Evolutionary conservation across 345 rosid genomes (phyloP).

Genomic region (Kernera saxatilis): DNA sequence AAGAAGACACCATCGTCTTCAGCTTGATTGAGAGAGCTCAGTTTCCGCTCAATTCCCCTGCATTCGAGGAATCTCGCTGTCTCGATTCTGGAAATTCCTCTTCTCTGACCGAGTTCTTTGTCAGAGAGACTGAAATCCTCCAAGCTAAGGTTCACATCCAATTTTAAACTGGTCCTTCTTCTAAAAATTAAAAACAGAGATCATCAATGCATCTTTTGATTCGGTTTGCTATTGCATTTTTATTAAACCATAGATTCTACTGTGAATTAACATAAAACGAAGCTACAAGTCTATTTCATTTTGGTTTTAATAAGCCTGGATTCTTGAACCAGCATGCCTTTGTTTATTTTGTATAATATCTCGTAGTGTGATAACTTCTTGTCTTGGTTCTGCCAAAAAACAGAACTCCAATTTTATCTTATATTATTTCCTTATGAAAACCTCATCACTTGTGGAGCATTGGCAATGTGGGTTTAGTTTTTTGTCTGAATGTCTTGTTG

Average conservation of each 20-base stretch:
- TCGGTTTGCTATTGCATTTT: not conserved
- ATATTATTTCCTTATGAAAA: too few relatives aligned
- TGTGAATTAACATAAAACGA: not conserved
- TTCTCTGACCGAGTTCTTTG: constrained; percentile 48
- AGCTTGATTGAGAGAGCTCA: constrained; percentile 72
- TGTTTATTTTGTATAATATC: too few relatives aligned
- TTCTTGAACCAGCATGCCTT: not conserved
- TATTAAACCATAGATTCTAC: not conserved
- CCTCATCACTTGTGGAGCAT: too few relatives aligned
- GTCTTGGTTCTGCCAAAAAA: too few relatives aligned
- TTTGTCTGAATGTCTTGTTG: not conserved
- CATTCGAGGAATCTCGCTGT: constrained; percentile 28
- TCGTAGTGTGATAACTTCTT: not conserved
- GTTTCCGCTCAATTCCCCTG: constrained; percentile 46
- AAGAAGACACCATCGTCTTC: constrained; percentile 78
- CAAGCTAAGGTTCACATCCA: constrained; percentile 51
- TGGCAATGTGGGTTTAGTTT: not conserved
- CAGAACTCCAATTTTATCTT: too few relatives aligned
- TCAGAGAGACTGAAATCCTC: constrained; percentile 51
- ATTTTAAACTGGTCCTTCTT: not conserved
- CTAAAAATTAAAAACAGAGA: not conserved
- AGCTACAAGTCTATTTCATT: not conserved
- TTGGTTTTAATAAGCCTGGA: not conserved
- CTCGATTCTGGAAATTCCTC: constrained; percentile 40
- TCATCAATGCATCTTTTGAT: not conserved